phyloP scores from a whole-genome alignment of 2,329 filamentous ascomycete species.

The Thelonectria discophora region DNA sequence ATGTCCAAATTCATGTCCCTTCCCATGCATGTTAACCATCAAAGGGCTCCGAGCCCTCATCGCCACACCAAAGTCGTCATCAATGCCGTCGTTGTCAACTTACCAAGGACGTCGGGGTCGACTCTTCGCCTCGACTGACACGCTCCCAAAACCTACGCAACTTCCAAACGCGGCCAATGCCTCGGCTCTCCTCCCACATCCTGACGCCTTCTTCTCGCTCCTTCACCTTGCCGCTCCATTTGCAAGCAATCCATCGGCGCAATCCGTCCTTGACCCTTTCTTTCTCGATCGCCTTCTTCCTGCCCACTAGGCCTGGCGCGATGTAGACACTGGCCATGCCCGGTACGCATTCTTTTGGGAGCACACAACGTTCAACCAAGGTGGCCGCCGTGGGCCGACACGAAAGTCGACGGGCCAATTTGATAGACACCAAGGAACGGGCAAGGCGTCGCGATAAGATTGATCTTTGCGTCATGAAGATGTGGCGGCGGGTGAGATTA shows the following conservation, averaged over 20 bases:
- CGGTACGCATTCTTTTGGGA: slow-evolving; percentile 71
- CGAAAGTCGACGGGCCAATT: slow-evolving; percentile 68
- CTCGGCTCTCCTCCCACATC: slow-evolving; percentile 59
- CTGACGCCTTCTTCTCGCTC: slow-evolving; percentile 58
- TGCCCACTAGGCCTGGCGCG: slow-evolving; percentile 69
- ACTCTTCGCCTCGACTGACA: slow-evolving; percentile 55
- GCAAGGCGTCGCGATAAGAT: slow-evolving; percentile 70
- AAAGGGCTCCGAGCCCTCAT: background rate
- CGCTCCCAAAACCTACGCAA: slow-evolving; percentile 74
- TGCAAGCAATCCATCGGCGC: slow-evolving; percentile 69
- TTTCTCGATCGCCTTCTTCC: slow-evolving; percentile 69
- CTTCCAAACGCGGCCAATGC: slow-evolving; percentile 67
- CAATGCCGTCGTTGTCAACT: slow-evolving; percentile 20
- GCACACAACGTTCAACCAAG: slow-evolving; percentile 69
- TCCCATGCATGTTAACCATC: background rate
- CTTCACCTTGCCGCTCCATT: slow-evolving; percentile 63
- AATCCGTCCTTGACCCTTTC: slow-evolving; percentile 74
- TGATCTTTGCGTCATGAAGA: slow-evolving; percentile 73
- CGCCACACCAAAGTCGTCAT: slow-evolving; percentile 2
- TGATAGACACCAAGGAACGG: slow-evolving; percentile 71
- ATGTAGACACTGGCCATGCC: slow-evolving; percentile 54
- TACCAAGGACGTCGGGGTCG: slow-evolving; percentile 25
- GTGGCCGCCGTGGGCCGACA: slow-evolving; percentile 66
- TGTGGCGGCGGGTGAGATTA: slow-evolving; percentile 69
- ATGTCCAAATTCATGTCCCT: background rate